Percentiles rank a stretch among this genome's conserved stretches.
These are phyloP conservation scores for Yamadazyma atmosphaerica DNA, from an alignment of 1,139 yeast species.

Conservation along the genomic window DNA sequence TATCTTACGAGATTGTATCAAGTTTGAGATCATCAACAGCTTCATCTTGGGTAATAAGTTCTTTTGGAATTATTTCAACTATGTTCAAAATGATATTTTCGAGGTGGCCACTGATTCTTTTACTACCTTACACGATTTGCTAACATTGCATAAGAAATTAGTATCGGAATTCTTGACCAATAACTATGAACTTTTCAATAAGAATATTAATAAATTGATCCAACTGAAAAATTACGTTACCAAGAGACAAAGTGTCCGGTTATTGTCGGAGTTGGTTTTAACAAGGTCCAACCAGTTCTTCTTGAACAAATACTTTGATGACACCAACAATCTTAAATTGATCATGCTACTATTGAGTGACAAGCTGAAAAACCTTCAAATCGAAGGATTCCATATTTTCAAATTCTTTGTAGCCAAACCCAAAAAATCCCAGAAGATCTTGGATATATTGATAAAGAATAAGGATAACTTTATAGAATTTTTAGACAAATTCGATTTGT, in stretches of 20 bases:
- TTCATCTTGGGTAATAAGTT: slow-evolving; percentile 53
- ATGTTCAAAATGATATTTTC: slow-evolving; percentile 73
- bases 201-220: slow-evolving; percentile 65
- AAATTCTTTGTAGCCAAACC: slow-evolving; percentile 96
- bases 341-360: slow-evolving; percentile 87
- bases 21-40: slow-evolving; percentile 69
- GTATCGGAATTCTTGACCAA: slow-evolving; percentile 67
- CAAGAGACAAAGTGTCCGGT: slow-evolving; percentile 83
- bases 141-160: slow-evolving; percentile 66
- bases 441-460: slow-evolving; percentile 81
- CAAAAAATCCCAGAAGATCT: slow-evolving; percentile 73
- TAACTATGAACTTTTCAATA: slow-evolving; percentile 57
- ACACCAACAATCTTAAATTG: slow-evolving; percentile 77
- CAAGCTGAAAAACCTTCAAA: slow-evolving; percentile 82
- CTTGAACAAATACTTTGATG: slow-evolving; percentile 76
- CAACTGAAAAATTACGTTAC: slow-evolving; percentile 84
- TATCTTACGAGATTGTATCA: slow-evolving; percentile 82
- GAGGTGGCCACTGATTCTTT: slow-evolving; percentile 92
- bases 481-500: slow-evolving; percentile 63
- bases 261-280: slow-evolving; percentile 74
- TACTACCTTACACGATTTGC: slow-evolving; percentile 67
- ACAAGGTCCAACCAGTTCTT: slow-evolving; percentile 70
- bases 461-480: slow-evolving; percentile 73
- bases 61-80: slow-evolving; percentile 83
- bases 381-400: slow-evolving; percentile 90